Evolutionary conservation across 2,329 filamentous ascomycete species (phyloP).

Genomic region (Aureobasidium sp.): DNA sequence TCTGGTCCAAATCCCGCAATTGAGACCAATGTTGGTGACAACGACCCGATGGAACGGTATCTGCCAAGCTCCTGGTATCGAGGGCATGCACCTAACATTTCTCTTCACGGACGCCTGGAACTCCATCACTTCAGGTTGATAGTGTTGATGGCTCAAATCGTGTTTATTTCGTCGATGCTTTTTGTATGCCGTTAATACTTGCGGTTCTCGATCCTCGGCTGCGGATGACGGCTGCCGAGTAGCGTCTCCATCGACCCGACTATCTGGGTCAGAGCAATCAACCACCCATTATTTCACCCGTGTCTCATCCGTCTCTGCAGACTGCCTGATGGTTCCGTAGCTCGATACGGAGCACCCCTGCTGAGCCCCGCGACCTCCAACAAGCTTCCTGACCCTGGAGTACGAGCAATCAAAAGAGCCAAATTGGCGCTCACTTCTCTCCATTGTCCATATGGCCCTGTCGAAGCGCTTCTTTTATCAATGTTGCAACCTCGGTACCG

Average conservation of each 20-base stretch:
- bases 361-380: not conserved
- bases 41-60: not conserved
- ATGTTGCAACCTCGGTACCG: not conserved
- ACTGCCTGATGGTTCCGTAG: not conserved
- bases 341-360: not conserved
- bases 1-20: not conserved
- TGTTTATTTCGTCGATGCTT: not conserved
- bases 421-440: not conserved
- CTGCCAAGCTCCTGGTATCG: not conserved
- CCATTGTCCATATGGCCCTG: not conserved
- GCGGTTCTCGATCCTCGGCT: slow-evolving; percentile 12
- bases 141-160: not conserved
- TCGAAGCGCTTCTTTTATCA: not conserved
- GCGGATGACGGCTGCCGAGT: slow-evolving; percentile 11
- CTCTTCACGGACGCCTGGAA: not conserved
- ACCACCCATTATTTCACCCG: slow-evolving; percentile 1
- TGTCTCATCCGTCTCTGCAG: not conserved
- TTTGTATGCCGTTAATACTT: slow-evolving; percentile 2
- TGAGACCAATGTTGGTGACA: not conserved
- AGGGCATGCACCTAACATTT: slow-evolving; percentile 7
- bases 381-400: not conserved
- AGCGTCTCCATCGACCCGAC: slow-evolving; percentile 3
- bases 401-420: not conserved
- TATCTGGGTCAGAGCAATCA: not conserved
- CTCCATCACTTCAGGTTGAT: not conserved